A percentile compares a stretch with the other conserved stretches of the same genome.
Conservation (phyloP, 2,329 filamentous ascomycete species). For the Cercospora sesami region DNA sequence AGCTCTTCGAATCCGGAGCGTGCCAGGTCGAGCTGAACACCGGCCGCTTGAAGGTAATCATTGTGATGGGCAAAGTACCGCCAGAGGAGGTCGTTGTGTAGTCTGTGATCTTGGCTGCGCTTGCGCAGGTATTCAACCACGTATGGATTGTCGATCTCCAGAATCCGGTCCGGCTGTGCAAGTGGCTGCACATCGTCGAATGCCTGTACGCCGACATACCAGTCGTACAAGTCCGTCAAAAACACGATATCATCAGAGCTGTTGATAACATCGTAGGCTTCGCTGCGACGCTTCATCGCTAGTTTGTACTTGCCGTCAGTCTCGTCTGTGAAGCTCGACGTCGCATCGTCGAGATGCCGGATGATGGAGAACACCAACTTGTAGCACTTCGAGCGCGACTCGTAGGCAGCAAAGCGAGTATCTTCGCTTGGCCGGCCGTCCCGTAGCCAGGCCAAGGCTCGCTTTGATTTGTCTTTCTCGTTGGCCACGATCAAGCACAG, state of each 20-base stretch:
- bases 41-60: conserved; percentile 81
- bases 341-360: conserved; percentile 70
- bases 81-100: conserved; percentile 88
- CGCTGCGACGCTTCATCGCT: conserved; percentile 73
- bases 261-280: conserved; percentile 90
- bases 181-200: conserved; percentile 58
- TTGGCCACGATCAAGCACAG: conserved; percentile 79
- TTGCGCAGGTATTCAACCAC: conserved; percentile 83
- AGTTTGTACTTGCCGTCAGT: conserved; percentile 77
- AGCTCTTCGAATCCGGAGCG: conserved; percentile 73
- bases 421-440: conserved; percentile 76
- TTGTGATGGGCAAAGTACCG: conserved; percentile 84
- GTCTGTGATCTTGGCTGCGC: conserved; percentile 68
- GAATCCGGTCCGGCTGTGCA: conserved; percentile 79
- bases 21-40: conserved; percentile 80
- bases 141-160: conserved; percentile 80
- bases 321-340: conserved; percentile 66
- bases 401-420: conserved; percentile 65
- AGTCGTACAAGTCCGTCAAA: conserved; percentile 94
- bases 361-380: conserved; percentile 83
- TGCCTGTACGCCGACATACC: conserved; percentile 61
- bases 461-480: conserved; percentile 83
- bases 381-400: conserved; percentile 76
- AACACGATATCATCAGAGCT: conserved; percentile 89
- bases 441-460: conserved; percentile 80